These are phyloP conservation scores for Globisporangium viniferum DNA, from an alignment of 352 stramenopile species.

Conservation along the genomic window DNA sequence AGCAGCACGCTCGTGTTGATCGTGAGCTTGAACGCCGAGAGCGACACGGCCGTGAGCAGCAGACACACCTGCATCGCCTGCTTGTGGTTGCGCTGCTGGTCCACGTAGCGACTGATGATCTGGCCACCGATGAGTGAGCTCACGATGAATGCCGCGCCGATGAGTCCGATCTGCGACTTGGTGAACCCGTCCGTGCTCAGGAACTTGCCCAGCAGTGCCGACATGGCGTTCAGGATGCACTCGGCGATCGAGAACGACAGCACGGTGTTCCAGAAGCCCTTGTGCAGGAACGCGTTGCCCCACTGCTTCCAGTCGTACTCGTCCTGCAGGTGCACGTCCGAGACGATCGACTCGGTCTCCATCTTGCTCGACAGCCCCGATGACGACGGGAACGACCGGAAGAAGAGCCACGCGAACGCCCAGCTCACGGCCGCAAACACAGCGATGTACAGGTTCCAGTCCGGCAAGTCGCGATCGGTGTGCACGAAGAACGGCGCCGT, in stretches of 20 bases:
- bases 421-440: constrained; percentile 23
- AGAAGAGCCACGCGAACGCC: constrained; percentile 23
- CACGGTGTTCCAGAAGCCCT: constrained; percentile 60
- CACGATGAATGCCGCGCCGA: constrained; percentile 68
- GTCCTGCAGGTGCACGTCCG: constrained; percentile 53
- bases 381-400: constrained; percentile 45
- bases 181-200: constrained; percentile 55
- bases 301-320: constrained; percentile 79
- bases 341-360: constrained; percentile 43
- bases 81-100: constrained; percentile 58
- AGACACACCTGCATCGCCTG: constrained; percentile 52
- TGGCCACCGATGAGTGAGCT: constrained; percentile 66
- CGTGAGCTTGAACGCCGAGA: constrained; percentile 47
- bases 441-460: constrained; percentile 48
- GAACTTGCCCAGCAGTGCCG: constrained; percentile 67
- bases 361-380: background rate
- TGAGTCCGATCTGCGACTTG: constrained; percentile 59
- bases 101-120: constrained; percentile 65
- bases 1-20: constrained; percentile 31
- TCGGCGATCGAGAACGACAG: constrained; percentile 65
- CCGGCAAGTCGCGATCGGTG: constrained; percentile 24
- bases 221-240: constrained; percentile 70
- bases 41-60: constrained; percentile 36
- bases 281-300: constrained; percentile 55
- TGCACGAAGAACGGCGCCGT: constrained; percentile 47